Conservation (phyloP, 257 asterid species). For the Echium plantagineum region DNA sequence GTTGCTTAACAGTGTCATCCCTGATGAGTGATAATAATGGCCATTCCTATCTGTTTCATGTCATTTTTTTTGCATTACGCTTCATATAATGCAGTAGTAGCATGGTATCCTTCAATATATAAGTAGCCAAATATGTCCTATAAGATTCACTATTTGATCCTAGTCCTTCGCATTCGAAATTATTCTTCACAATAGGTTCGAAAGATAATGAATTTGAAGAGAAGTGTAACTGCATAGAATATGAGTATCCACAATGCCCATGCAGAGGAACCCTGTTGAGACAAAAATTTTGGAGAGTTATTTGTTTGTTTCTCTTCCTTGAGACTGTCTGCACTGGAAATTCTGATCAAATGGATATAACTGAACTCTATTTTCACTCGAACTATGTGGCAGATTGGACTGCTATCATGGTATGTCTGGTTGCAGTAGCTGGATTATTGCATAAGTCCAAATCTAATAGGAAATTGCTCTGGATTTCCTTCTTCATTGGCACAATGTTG, state of each 20-base stretch:
- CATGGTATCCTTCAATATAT: too few species aligned
- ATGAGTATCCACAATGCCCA: not conserved
- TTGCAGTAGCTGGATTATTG: conserved; percentile 53
- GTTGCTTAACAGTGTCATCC: not conserved
- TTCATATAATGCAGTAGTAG: too few species aligned
- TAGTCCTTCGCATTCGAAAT: too few species aligned
- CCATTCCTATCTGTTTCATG: not conserved
- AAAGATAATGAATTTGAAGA: too few species aligned
- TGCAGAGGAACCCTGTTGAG: not conserved
- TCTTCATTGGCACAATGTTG: conserved; percentile 41
- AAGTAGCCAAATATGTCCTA: not conserved
- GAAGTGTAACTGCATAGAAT: not conserved
- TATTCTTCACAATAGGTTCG: too few species aligned
- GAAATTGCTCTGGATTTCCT: conserved; percentile 62
- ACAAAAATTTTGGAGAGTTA: not conserved
- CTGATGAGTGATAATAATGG: not conserved
- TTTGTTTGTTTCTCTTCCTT: not conserved
- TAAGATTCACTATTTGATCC: not conserved
- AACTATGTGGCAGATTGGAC: conserved; percentile 40
- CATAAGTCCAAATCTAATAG: conserved; percentile 39
- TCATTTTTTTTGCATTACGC: not conserved
- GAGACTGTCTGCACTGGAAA: not conserved
- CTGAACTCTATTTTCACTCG: not conserved
- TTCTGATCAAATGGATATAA: too few species aligned
- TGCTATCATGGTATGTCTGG: conserved; percentile 47